phyloP scores from a whole-genome alignment of 2,329 filamentous ascomycete genomes.

The Curvularia spicifera region DNA sequence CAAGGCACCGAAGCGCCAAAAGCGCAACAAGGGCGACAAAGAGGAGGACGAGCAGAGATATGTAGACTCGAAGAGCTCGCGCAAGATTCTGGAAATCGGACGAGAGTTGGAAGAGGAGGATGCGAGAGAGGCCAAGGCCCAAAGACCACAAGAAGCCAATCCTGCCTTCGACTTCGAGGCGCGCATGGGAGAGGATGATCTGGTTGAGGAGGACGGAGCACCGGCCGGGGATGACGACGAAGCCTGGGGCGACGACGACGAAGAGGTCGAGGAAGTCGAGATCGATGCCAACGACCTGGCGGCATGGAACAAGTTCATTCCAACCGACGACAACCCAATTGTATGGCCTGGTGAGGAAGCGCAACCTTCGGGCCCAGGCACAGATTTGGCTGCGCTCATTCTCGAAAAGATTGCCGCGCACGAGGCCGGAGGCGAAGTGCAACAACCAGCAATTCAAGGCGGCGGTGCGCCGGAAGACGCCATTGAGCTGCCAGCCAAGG shows the following conservation, averaged over 20 bases:
- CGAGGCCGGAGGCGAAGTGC: conserved; percentile 68
- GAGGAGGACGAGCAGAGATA: conserved; percentile 68
- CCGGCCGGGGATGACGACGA: conserved; percentile 59
- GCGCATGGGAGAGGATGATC: conserved; percentile 65
- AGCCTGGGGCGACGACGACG: conserved; percentile 79
- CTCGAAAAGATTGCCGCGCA: conserved; percentile 92
- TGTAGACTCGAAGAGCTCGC: conserved; percentile 86
- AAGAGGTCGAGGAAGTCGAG: conserved; percentile 73
- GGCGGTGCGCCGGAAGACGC: conserved; percentile 74
- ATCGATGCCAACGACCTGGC: conserved; percentile 88
- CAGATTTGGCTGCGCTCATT: conserved; percentile 91
- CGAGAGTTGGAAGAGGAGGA: conserved; percentile 89
- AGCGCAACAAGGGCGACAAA: conserved; percentile 62
- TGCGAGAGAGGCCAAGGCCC: conserved; percentile 57
- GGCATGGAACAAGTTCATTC: conserved; percentile 89
- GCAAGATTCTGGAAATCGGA: conserved; percentile 87
- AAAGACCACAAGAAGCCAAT: conserved; percentile 57
- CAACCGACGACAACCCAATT: conserved; percentile 74
- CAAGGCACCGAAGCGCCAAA: conserved; percentile 69
- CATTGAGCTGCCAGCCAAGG: conserved; percentile 85
- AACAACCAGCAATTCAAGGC: conserved; percentile 55
- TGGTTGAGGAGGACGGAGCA: conserved; percentile 56
- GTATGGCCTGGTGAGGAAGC: conserved; percentile 66
- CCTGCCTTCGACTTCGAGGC: conserved; percentile 81
- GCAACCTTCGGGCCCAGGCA: conserved; percentile 54